Evolutionary conservation across 139 green algal genomes (phyloP).

Genomic region (Coelastrella sp.): DNA sequence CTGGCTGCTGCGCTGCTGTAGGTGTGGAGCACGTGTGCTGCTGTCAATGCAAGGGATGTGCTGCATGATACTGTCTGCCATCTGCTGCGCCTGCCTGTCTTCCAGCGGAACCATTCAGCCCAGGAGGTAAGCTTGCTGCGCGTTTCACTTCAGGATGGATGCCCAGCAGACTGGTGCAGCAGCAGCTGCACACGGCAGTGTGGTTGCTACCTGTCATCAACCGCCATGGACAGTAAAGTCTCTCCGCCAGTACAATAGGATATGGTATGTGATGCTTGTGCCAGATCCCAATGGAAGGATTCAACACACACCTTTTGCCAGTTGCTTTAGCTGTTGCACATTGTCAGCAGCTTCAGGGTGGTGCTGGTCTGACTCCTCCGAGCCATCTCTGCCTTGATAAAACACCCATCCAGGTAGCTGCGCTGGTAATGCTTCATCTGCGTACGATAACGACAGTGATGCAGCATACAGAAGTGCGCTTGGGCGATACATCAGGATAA

Average conservation of each 20-base stretch:
- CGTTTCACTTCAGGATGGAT: background rate
- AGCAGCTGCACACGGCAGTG: slow-evolving; percentile 1
- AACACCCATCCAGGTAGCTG: background rate
- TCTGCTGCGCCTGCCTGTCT: too few relatives aligned
- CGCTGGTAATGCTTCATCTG: background rate
- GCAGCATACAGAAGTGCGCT: background rate
- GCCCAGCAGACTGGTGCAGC: background rate
- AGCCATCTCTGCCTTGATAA: slow-evolving; percentile 20
- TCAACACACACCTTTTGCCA: background rate
- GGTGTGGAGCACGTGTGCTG: background rate
- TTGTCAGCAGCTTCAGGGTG: background rate
- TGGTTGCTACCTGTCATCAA: background rate
- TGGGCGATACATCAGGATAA: background rate
- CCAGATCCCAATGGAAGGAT: background rate
- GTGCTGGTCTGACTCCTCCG: background rate
- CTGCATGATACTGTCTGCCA: background rate
- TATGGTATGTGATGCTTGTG: too few relatives aligned
- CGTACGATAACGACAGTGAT: background rate
- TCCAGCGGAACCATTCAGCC: too few relatives aligned
- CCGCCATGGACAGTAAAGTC: background rate
- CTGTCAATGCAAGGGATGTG: background rate
- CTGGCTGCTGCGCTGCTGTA: background rate
- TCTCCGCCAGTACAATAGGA: background rate
- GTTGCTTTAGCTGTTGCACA: background rate
- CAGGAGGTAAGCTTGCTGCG: too few relatives aligned